Evolutionary conservation across 2,329 filamentous ascomycete genomes (phyloP).

Genomic region (Fusarium beomiforme): DNA sequence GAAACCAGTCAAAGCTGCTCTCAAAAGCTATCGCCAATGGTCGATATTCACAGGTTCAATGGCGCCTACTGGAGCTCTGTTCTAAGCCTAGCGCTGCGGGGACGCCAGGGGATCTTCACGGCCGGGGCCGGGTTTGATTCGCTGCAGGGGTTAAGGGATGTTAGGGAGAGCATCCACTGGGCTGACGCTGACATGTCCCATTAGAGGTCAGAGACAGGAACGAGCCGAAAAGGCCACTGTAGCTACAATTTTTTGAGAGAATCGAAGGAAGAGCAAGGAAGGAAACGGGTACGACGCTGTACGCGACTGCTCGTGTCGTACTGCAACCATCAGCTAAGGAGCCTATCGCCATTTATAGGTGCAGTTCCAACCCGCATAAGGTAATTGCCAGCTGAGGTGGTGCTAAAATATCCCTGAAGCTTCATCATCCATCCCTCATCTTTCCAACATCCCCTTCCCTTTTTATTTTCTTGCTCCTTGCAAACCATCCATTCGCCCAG

Average conservation of each 20-base stretch:
- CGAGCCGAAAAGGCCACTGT: constrained; percentile 50
- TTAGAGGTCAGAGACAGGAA: constrained; percentile 9
- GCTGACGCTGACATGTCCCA: constrained; percentile 28
- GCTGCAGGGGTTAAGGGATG: constrained; percentile 18
- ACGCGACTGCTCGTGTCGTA: constrained; percentile 21
- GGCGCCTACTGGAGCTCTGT: constrained; percentile 25
- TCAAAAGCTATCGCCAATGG: constrained; percentile 16
- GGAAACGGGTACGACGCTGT: constrained; percentile 10
- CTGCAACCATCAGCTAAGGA: constrained; percentile 15
- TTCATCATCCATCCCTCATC: constrained; percentile 32
- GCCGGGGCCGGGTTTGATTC: constrained; percentile 36
- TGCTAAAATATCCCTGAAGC: constrained; percentile 41
- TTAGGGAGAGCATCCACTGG: constrained; percentile 26
- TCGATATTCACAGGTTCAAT: constrained; percentile 23
- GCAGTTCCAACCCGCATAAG: constrained; percentile 26
- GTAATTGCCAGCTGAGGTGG: background rate
- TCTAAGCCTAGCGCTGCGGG: constrained; percentile 26
- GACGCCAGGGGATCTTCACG: constrained; percentile 33
- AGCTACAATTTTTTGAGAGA: constrained; percentile 48
- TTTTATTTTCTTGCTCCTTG: constrained; percentile 27
- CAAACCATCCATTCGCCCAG: constrained; percentile 15
- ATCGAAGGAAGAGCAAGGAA: background rate
- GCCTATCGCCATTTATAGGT: constrained; percentile 32
- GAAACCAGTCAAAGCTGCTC: constrained; percentile 9
- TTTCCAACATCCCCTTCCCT: constrained; percentile 28